Base-by-base conservation (phyloP, 176 grass and related monocot species). In the Musa schizocarpa region DNA sequence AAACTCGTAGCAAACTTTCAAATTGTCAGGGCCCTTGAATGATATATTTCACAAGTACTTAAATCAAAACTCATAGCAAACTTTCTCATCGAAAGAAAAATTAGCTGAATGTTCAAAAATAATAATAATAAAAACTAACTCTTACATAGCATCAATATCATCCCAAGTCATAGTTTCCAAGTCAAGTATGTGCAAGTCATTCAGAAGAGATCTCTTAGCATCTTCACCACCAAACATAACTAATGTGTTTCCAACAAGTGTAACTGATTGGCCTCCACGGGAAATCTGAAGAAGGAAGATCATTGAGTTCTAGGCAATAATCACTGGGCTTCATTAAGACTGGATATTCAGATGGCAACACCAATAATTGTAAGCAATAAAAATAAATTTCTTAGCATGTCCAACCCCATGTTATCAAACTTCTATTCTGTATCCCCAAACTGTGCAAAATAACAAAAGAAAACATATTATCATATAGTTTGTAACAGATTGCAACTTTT, bases 101-200 rank as follows among this genome's bases (percentile, higher is more conserved):
- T 9, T 61, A 43, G 34, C 34, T 43, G 34, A 43, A 43, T 43
- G 34, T 43, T 43, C 4, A 43, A 43, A 43, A 43, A 43, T 5
- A 43, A 43, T 22, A 34, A 70, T 24, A 52, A 50, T 63, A 26
- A 71, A 2, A 69, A 19, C 7, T 68, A 24, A 53, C 10, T 51
- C 90, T 92, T 87, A 95, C 96, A 99, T 94, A 74, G 96, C 83
- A 82, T 99, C 96, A 71, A 92, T 74, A 87, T 99, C 91, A 78
- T 99, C 96, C 96, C 96, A 99, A 76, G 96, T 99, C 96, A 99
- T 99, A 61, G 88, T 94, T 88, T 95, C 88, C 72, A 99, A 83
- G 90, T 99, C 96, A 86, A 99, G 91, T 81, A 99, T 99, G 83
- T 99, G 82, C 86, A 99, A 92, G 61, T 99, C 96, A 84, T 99